These are phyloP conservation scores for Diaporthe sp. DNA, from an alignment of 2,329 filamentous ascomycete genomes.

Conservation along the genomic window DNA sequence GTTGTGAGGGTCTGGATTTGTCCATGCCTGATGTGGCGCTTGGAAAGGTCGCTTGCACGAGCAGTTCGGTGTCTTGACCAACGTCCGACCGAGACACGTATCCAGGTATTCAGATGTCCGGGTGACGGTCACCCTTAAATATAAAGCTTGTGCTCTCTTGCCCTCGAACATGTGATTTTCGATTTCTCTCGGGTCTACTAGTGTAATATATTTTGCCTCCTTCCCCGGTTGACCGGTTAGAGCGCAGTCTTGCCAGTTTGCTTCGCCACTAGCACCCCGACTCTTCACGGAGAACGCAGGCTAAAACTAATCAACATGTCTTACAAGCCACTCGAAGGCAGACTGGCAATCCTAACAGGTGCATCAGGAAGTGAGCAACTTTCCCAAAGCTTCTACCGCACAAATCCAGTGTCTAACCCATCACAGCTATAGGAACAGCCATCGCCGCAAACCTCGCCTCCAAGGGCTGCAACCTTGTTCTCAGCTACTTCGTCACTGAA, in stretches of 20 bases:
- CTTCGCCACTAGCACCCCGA: background rate
- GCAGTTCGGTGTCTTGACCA: background rate
- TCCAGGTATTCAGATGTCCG: too few species aligned
- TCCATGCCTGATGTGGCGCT: constrained; percentile 9
- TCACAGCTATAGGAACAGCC: constrained; percentile 75
- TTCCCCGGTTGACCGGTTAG: too few species aligned
- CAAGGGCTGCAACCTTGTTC: constrained; percentile 75
- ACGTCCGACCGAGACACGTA: background rate
- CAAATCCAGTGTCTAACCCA: background rate
- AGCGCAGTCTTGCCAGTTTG: background rate
- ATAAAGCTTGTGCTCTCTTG: background rate
- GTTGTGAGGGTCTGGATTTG: background rate
- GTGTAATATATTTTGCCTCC: background rate
- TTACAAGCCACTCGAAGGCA: constrained; percentile 5
- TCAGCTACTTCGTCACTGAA: constrained; percentile 73
- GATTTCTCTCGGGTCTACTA: background rate
- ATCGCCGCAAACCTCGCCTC: constrained; percentile 75
- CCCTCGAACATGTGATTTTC: background rate
- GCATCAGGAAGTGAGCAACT: background rate
- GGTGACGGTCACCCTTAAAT: background rate
- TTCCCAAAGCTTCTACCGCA: background rate
- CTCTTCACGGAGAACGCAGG: background rate
- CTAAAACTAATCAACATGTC: background rate
- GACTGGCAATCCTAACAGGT: background rate
- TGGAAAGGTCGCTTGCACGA: constrained; percentile 1